Evolutionary conservation across 495 filamentous ascomycete species (phyloP), one percentile per base, ranked within the genome.

Genomic region (Penicillium desertorum): DNA sequence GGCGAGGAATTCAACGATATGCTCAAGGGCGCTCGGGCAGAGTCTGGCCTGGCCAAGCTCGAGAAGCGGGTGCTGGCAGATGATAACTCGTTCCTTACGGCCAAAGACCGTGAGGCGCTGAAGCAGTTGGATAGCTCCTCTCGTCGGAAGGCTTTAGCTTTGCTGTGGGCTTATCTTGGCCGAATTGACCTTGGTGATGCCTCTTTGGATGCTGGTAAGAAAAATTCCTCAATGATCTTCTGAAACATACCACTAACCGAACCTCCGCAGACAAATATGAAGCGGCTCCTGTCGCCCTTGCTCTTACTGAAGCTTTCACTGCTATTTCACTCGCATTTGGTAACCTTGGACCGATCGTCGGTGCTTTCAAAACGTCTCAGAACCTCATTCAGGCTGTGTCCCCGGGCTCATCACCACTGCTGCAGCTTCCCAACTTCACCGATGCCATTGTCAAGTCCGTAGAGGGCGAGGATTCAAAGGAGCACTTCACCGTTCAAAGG

Each of bases 141-240:
- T 42, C 83, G 89, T 45, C 80, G 94, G 61, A 96, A 96, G 78
- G 87, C 87, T n/a, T 77, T 97, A 27, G 89, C 86, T 34, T 79
- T 98, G 51, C 76, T 98, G 16, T 98, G 94, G 94, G 93, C 92
- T 44, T 98, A 98, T 69, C 82, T 98, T 30, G 90, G 89, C 44
- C 87, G 94, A 39, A 76, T 96, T 30, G 89, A 94, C 58, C 70
- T 90, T 41, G 84, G 88, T 51, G 91, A 93, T 65, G 61, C 79
- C 27, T 76, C 76, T 23, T 78, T 96, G 41, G 83, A 94, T 56
- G 84, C 84, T 72, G 89, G 87, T 78, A 86, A 82, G 25, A 34
- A 20, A n/a, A 27, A 2, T 20, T 3, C 30, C 22, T 12, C 3
- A 36, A 5, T 39, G 7, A 14, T 11, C 1, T 42, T 32, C 11